phyloP scores from a whole-genome alignment of 164 flowering plant species.

The Annona squamosa region DNA sequence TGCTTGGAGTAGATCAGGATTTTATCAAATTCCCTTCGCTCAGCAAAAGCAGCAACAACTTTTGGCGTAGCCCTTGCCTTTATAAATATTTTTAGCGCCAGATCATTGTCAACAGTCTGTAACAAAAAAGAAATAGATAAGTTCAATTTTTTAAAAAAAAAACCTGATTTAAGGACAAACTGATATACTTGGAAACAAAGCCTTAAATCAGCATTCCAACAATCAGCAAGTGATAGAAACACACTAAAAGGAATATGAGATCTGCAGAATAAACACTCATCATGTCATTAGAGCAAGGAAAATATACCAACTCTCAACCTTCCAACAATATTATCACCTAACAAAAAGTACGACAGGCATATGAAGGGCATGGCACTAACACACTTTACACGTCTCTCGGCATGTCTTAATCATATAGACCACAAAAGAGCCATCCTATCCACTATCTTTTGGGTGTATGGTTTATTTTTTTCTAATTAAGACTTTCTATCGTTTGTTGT shows the following conservation, averaged over 20 bases:
- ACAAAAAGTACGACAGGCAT: background rate
- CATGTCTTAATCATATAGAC: too few species aligned
- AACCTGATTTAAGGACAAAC: too few species aligned
- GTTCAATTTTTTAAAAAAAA: background rate
- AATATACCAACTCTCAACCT: background rate
- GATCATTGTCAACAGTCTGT: slow-evolving; percentile 97
- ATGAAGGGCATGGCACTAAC: background rate
- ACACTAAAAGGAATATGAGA: background rate
- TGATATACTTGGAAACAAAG: background rate
- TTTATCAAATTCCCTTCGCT: slow-evolving; percentile 92
- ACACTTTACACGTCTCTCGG: too few species aligned
- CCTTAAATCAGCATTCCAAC: background rate
- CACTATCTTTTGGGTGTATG: too few species aligned
- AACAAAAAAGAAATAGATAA: background rate
- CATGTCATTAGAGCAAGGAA: background rate
- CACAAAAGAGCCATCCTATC: too few species aligned
- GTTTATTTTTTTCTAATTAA: too few species aligned
- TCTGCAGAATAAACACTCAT: background rate
- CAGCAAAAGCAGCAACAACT: slow-evolving; percentile 99
- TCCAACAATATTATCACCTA: background rate
- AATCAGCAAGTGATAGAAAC: background rate
- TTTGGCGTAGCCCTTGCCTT: slow-evolving; percentile 98
- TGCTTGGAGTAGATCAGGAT: slow-evolving; percentile 96
- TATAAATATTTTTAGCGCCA: slow-evolving; percentile 90
- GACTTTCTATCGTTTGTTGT: too few species aligned